phyloP scores from a whole-genome alignment of 441 rosid species.

The Corymbia calophylla region DNA sequence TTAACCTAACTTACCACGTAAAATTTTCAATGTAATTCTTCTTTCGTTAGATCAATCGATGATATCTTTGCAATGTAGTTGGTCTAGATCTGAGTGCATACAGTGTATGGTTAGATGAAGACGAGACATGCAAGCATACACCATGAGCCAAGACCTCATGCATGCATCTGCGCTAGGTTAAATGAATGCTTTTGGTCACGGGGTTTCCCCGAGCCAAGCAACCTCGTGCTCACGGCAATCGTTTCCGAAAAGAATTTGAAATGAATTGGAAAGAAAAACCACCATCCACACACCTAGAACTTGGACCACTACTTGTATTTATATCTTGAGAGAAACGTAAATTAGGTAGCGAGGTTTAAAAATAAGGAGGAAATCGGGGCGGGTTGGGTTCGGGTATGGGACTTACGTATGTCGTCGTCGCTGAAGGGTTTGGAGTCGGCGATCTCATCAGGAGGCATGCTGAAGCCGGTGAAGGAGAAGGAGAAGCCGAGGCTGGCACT shows the following conservation, averaged over 20 bases:
- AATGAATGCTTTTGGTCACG: not conserved
- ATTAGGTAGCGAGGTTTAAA: not conserved
- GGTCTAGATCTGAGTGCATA: not conserved
- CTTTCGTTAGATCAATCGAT: not conserved
- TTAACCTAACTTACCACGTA: not conserved
- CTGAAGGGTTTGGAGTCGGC: slow-evolving; percentile 75
- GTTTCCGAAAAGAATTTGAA: not conserved
- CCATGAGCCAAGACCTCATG: not conserved
- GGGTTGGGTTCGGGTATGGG: not conserved
- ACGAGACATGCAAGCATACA: not conserved
- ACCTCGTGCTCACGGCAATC: not conserved
- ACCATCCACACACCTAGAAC: not conserved
- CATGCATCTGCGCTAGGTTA: not conserved
- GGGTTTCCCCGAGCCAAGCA: not conserved
- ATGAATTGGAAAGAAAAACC: not conserved
- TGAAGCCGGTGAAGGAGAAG: slow-evolving; percentile 90
- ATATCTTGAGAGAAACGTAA: not conserved
- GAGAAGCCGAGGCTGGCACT: slow-evolving; percentile 90
- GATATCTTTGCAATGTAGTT: not conserved
- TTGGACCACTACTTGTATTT: not conserved
- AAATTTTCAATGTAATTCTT: not conserved
- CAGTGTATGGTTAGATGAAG: not conserved
- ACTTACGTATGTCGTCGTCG: slow-evolving; percentile 75
- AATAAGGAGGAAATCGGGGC: not conserved
- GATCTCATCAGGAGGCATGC: slow-evolving; percentile 73